Base-by-base conservation (phyloP, 2,329 filamentous ascomycete species). In the Lasiodiplodia hormozganensis region DNA sequence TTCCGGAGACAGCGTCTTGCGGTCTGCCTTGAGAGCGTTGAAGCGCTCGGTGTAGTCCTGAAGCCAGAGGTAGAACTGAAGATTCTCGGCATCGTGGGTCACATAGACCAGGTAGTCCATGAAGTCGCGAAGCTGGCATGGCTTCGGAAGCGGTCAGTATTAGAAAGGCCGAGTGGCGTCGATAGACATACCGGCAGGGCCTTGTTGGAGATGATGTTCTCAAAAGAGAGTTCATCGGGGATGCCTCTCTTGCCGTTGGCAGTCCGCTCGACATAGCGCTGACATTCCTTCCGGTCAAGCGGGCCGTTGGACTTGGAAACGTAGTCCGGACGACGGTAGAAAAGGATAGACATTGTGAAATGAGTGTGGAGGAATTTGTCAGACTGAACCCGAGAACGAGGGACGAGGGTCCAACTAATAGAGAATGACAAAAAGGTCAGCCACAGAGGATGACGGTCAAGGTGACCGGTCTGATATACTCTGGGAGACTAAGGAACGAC, bases 41-140 rank as follows among this genome's bases (percentile, higher is more conserved):
- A 89, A 91, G 56, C 87, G 85, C 52, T 69, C 67, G 68, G 83
- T 79, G 73, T 91, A 92, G 76, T 89, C 86, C 68, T 84, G 86
- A 75, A 87, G 88, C 83, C 83, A 85, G 53, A 85, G 80, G 74
- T 78, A 84, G 77, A 94, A 94, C 76, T 86, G 83, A 23, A 96
- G 83, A 76, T 95, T 95, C 81, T 96, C 92, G 67, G 92, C 91
- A 25, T 90, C 85, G 71, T 90, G 87, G 78, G 95, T 92, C 69
- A 95, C 88, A 77, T 95, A 94, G 70, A 92, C 85, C 69, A 95
- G 86, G 73, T 94, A 95, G 79, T 93, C 92, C 90, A 95, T 93
- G 76, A 96, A 94, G 77, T 96, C 92, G 49, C 90, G 88, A 38
- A 90, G 81, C 2, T 92, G 93, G 80, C 91, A 91, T 69, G 92